Base-by-base conservation (phyloP, 352 stramenopile genomes). In the Pythium guiyangense region DNA sequence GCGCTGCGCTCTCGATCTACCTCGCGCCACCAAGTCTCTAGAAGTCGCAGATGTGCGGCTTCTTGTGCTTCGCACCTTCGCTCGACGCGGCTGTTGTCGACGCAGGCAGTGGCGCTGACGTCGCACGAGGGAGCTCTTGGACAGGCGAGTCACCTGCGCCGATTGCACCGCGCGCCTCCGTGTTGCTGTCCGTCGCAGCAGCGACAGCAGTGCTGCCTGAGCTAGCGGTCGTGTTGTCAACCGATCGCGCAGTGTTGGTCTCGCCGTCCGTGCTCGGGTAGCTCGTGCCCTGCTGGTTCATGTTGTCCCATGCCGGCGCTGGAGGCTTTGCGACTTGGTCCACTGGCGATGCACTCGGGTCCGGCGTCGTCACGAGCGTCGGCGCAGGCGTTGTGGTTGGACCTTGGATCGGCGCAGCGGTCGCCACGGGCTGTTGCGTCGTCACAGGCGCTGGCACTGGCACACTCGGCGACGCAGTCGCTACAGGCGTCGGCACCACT, bases 1-100 rank as follows among this genome's bases (percentile, higher is more conserved):
- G 14, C 31, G 4, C 6, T 29, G 10, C n/a, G 9, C 20, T 31
- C 43, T 25, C n/a, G 3, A 20, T 8, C 11, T 14, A 18, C 15
- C 49, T 6, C 14, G 6, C 39, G 1, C 39, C 9, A n/a, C 39
- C 18, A 14, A n/a, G 39, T 20, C 18, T 20, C 20, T 44, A 59
- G 29, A 46, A 59, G 53, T 59, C 53, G 29, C 53, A 59, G 43
- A 52, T 59, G 11, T 12, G 29, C 53, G 53, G 53, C 43, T 42
- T 42, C 29, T 52, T 52, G 10, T 22, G 20, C 27, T 25, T 39
- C 34, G 18, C 26, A 2, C 29, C n/a, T 6, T 4, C 31, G 11
- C 49, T 26, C 49, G 49, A 40, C 26, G 40, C 47, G 17, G 14
- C 18, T 8, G 37, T 20, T 2, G 37, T 20, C 4, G 18, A 17